These are phyloP conservation scores for Aspergillus calidoustus DNA, from an alignment of 2,329 filamentous ascomycete species.

Conservation along the genomic window DNA sequence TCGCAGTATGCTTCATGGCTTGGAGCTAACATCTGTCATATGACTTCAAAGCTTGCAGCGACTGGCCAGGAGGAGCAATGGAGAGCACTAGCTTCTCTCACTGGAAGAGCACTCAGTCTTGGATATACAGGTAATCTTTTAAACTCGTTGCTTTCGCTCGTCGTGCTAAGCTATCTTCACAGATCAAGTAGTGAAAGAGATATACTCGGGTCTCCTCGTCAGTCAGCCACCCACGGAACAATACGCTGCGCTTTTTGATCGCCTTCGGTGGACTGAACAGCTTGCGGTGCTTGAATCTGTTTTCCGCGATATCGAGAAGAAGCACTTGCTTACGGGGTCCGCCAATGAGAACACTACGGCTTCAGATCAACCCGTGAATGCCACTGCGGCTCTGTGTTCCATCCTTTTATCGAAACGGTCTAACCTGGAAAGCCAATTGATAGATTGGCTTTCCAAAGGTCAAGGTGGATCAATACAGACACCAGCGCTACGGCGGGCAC, in stretches of 20 bases:
- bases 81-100: conserved; percentile 50
- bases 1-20: conserved; percentile 73
- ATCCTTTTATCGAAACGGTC: conserved; percentile 55
- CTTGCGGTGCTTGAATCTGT: conserved; percentile 50
- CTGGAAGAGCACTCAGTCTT: conserved; percentile 67
- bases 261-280: conserved; percentile 55
- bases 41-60: conserved; percentile 49
- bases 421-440: conserved; percentile 58
- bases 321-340: conserved; percentile 37
- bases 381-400: conserved; percentile 62
- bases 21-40: conserved; percentile 62
- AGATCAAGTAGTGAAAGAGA: conserved; percentile 47
- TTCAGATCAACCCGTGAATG: conserved; percentile 52
- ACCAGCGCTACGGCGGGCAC: conserved; percentile 69
- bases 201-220: conserved; percentile 45
- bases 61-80: conserved; percentile 33
- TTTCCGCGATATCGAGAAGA: conserved; percentile 50
- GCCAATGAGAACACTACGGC: conserved; percentile 18
- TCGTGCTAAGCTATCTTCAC: conserved; percentile 20
- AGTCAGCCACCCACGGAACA: conserved; percentile 30
- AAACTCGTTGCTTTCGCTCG: not conserved
- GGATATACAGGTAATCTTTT: conserved; percentile 68
- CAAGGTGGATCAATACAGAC: conserved; percentile 69
- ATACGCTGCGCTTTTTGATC: conserved; percentile 46
- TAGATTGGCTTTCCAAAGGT: conserved; percentile 68